Conservation (phyloP, 768 basidiomycete species). For the Crassisporium funariophilum region DNA sequence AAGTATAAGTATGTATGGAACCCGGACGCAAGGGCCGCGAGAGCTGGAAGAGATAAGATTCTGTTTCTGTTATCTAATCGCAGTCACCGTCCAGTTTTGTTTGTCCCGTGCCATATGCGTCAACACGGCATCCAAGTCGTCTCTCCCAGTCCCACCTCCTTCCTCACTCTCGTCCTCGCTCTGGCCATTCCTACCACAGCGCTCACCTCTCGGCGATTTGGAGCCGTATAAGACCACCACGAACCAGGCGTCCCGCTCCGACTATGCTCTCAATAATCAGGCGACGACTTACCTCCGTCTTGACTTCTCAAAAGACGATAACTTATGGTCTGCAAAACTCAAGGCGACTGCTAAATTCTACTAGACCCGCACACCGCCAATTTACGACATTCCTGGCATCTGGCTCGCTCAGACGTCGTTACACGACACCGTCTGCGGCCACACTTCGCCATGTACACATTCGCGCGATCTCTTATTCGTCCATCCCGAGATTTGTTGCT, state of each 20-base stretch:
- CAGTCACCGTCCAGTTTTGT: no score
- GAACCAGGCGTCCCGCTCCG: constrained; percentile 1
- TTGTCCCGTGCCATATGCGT: no score
- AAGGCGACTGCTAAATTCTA: constrained; percentile 31
- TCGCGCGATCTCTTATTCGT: constrained; percentile 81
- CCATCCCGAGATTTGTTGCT: constrained; percentile 86
- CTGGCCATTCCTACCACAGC: no score
- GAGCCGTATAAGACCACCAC: not conserved
- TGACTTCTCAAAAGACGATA: constrained; percentile 44
- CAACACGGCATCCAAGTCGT: no score
- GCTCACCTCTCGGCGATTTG: no score
- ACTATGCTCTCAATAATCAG: constrained; percentile 48
- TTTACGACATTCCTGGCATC: constrained; percentile 59
- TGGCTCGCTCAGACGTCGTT: constrained; percentile 52
- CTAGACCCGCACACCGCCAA: constrained; percentile 55
- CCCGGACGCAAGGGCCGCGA: no score
- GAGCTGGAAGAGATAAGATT: not conserved
- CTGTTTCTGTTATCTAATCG: no score
- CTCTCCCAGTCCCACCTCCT: no score
- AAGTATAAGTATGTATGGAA: not conserved
- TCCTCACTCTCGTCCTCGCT: no score
- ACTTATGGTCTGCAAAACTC: constrained; percentile 55
- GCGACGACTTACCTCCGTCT: constrained; percentile 35
- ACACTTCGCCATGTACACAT: constrained; percentile 67
- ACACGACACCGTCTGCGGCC: constrained; percentile 42